A percentile compares a stretch with the other conserved stretches of the same genome.
Evolutionary conservation across 768 basidiomycete species (phyloP).

Genomic region (Obba rivulosa): DNA sequence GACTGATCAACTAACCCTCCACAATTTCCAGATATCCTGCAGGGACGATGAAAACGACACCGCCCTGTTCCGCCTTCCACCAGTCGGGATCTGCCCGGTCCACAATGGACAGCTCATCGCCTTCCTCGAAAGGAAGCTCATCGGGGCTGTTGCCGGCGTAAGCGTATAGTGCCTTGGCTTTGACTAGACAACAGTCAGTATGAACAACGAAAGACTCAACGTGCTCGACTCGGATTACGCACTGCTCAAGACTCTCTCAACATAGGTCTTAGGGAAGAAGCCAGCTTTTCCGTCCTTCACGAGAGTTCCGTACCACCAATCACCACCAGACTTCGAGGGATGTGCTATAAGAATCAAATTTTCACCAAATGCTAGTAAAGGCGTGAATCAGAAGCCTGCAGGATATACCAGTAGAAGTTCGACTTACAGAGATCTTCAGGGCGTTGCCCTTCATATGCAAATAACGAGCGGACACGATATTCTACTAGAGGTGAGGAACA

Average conservation of each 20-base stretch:
- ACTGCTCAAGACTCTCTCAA: conserved; percentile 69
- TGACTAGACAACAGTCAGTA: conserved; percentile 32
- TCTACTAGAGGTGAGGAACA: conserved; percentile 39
- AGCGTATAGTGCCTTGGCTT: conserved; percentile 76
- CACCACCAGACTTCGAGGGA: conserved; percentile 79
- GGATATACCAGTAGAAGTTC: not conserved
- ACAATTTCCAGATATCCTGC: conserved; percentile 83
- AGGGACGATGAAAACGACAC: conserved; percentile 85
- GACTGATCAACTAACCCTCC: conserved; percentile 78
- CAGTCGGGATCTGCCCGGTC: conserved; percentile 84
- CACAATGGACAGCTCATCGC: conserved; percentile 71
- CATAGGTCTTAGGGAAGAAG: conserved; percentile 88
- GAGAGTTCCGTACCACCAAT: conserved; percentile 90
- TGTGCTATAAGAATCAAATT: conserved; percentile 76
- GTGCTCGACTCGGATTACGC: conserved; percentile 22
- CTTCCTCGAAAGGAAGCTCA: conserved; percentile 83
- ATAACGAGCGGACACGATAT: conserved; percentile 73
- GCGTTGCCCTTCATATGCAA: conserved; percentile 80
- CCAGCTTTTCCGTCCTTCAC: conserved; percentile 65
- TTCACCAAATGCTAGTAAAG: conserved; percentile 62
- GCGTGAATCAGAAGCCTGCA: conserved; percentile 6
- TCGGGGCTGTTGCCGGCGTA: conserved; percentile 70
- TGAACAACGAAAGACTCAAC: conserved; percentile 4
- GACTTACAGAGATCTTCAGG: conserved; percentile 81
- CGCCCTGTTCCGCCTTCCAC: conserved; percentile 93